phyloP scores from a whole-genome alignment of 805 yeast species.

The Hermanozyma aechmeae region DNA sequence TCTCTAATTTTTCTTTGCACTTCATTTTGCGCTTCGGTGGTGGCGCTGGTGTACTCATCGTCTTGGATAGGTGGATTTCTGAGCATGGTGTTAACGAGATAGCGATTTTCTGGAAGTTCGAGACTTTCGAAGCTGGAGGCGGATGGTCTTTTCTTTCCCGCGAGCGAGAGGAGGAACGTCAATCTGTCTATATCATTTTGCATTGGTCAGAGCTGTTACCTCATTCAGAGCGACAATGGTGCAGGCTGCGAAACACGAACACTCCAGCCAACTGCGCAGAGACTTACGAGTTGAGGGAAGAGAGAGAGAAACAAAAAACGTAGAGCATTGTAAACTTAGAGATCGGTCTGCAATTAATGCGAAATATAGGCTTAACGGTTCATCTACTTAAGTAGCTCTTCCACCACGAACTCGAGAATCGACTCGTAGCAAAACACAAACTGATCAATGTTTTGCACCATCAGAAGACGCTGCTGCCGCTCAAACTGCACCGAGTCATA shows the following conservation, averaged over 20 bases:
- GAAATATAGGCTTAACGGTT: no score
- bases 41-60: constrained; percentile 20
- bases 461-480: constrained; percentile 66
- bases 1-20: constrained; percentile 17
- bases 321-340: no score
- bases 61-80: constrained; percentile 5
- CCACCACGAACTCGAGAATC: no score
- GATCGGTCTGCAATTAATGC: no score
- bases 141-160: not conserved
- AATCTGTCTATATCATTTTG: not conserved
- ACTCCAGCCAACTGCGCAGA: no score
- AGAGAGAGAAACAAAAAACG: no score
- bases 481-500: constrained; percentile 56
- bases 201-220: no score
- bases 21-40: constrained; percentile 28
- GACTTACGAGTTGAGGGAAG: no score
- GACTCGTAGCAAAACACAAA: constrained; percentile 68
- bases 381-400: no score
- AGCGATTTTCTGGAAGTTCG: constrained; percentile 3
- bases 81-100: constrained; percentile 5
- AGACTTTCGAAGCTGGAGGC: constrained; percentile 9
- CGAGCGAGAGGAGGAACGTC: not conserved
- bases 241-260: no score
- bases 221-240: no score
- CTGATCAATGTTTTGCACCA: constrained; percentile 79